phyloP scores from a whole-genome alignment of 805 yeast genomes.

The Candida oleophila region DNA sequence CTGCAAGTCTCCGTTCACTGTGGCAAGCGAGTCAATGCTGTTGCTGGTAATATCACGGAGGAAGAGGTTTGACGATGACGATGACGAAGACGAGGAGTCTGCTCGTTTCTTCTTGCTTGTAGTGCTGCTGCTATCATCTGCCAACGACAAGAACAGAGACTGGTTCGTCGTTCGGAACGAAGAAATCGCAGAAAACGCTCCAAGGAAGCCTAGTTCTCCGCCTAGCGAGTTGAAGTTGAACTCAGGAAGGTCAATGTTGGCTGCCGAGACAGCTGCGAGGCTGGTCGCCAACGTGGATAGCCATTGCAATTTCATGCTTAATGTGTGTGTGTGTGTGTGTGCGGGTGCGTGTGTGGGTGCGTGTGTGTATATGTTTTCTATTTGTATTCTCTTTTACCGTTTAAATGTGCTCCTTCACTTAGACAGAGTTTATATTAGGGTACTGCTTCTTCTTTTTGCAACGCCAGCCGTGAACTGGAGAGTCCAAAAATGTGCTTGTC shows the following conservation, averaged over 20 bases:
- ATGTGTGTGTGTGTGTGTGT: neutral
- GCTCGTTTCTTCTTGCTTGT: neutral
- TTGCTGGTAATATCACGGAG: constrained; percentile 20
- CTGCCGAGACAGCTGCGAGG: constrained; percentile 1
- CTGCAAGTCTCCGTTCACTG: constrained; percentile 29
- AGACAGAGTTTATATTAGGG: too few species aligned
- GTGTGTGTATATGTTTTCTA: neutral
- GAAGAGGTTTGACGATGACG: constrained; percentile 11
- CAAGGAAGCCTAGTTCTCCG: constrained; percentile 30
- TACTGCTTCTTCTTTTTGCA: too few species aligned
- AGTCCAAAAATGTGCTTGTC: too few species aligned
- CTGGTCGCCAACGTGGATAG: neutral
- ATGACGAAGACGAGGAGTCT: neutral
- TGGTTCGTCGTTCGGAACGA: constrained; percentile 26
- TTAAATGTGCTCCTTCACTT: too few species aligned
- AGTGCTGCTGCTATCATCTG: neutral
- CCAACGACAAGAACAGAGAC: constrained; percentile 18
- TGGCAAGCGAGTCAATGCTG: constrained; percentile 21
- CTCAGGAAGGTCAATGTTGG: constrained; percentile 14
- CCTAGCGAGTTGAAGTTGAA: constrained; percentile 26
- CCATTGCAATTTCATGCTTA: neutral
- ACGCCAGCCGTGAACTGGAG: too few species aligned
- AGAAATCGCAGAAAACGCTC: constrained; percentile 28
- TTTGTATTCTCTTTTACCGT: too few species aligned
- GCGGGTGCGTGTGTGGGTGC: neutral